Conservation (phyloP, 2,329 filamentous ascomycete species). For the Fusarium agapanthi region DNA sequence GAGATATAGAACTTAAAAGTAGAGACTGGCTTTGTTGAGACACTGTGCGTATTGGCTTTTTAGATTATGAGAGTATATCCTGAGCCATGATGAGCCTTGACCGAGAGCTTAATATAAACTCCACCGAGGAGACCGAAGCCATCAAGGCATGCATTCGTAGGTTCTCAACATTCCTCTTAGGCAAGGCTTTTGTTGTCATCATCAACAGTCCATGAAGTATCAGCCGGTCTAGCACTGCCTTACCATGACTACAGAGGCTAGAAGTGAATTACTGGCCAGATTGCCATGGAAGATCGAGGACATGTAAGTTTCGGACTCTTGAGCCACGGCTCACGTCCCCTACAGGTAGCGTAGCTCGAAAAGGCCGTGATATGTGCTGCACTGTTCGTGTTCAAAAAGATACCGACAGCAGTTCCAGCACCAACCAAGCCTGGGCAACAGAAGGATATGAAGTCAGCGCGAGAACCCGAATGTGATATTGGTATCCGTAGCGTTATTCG, state of each 20-base stretch:
- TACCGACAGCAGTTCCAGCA: neutral
- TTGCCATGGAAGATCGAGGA: neutral
- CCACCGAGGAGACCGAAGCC: neutral
- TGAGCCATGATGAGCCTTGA: neutral
- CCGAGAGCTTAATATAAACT: neutral
- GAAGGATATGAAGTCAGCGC: neutral
- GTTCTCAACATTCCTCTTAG: neutral
- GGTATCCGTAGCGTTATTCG: neutral
- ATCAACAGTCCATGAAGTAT: neutral
- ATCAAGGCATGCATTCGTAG: neutral
- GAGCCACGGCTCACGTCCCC: neutral
- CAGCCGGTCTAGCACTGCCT: neutral
- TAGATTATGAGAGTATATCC: neutral
- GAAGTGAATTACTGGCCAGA: neutral
- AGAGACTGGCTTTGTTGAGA: neutral
- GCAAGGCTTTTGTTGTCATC: neutral
- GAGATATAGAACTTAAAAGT: neutral
- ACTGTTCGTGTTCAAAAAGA: neutral
- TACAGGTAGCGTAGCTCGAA: neutral
- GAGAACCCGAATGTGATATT: neutral
- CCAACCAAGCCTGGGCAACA: neutral
- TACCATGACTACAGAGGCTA: no score
- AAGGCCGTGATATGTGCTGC: neutral
- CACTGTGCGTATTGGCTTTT: neutral
- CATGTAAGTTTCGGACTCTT: neutral